Conservation (phyloP, 768 basidiomycete species). For the Suillus luteus region DNA sequence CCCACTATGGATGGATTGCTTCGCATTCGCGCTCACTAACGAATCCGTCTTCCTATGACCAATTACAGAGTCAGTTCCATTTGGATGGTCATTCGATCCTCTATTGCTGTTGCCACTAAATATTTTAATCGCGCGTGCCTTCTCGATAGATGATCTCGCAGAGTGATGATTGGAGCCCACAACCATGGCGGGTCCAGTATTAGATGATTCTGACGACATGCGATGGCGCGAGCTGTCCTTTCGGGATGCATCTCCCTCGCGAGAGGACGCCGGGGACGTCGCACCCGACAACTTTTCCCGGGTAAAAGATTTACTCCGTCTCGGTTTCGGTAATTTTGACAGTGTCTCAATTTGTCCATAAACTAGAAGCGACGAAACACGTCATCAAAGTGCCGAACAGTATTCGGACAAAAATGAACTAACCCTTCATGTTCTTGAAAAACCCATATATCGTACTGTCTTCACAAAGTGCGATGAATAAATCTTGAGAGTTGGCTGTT, state of each 20-base stretch:
- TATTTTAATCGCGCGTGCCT: slow-evolving; percentile 60
- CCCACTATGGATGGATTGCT: slow-evolving; percentile 36
- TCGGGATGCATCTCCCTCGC: slow-evolving; percentile 26
- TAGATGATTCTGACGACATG: slow-evolving; percentile 43
- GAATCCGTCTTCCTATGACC: slow-evolving; percentile 61
- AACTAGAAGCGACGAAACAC: slow-evolving; percentile 44
- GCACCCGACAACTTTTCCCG: slow-evolving; percentile 52
- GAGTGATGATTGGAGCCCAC: slow-evolving; percentile 23
- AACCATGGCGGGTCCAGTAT: slow-evolving; percentile 16
- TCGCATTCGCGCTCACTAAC: slow-evolving; percentile 50
- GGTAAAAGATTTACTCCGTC: slow-evolving; percentile 71
- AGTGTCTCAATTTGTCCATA: slow-evolving; percentile 77
- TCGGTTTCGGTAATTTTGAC: slow-evolving; percentile 55
- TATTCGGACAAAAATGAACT: slow-evolving; percentile 21
- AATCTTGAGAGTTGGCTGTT: slow-evolving; percentile 73
- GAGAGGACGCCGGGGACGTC: slow-evolving; percentile 40
- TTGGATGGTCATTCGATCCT: slow-evolving; percentile 41
- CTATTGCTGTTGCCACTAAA: slow-evolving; percentile 43
- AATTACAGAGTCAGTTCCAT: slow-evolving; percentile 44
- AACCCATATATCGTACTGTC: slow-evolving; percentile 84
- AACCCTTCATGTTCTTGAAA: slow-evolving; percentile 87
- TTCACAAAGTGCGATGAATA: slow-evolving; percentile 88
- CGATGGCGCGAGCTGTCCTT: slow-evolving; percentile 30
- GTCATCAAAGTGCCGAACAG: slow-evolving; percentile 21
- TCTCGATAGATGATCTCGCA: slow-evolving; percentile 65